Evolutionary conservation across 2,329 filamentous ascomycete genomes (phyloP).

Genomic region (Exophiala spinifera): DNA sequence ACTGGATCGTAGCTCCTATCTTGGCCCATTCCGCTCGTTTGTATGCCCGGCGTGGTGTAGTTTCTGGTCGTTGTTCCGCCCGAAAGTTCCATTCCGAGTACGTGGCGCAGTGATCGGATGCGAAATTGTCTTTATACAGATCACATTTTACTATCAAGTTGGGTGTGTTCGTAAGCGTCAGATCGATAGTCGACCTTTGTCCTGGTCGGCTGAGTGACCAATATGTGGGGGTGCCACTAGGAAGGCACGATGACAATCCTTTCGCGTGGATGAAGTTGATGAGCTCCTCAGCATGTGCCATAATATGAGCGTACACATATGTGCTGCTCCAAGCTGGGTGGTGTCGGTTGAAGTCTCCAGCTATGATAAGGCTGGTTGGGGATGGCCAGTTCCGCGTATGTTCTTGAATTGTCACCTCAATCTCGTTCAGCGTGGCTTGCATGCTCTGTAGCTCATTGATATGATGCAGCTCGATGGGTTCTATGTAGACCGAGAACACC

Average conservation of each 20-base stretch:
- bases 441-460: constrained; percentile 6
- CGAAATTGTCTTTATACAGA: background rate
- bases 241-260: background rate
- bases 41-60: background rate
- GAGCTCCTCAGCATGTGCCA: background rate
- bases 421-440: constrained; percentile 5
- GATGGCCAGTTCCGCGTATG: constrained; percentile 25
- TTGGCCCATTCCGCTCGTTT: constrained; percentile 14
- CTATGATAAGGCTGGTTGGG: background rate
- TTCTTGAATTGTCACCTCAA: constrained; percentile 18
- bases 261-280: background rate
- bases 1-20: constrained; percentile 9
- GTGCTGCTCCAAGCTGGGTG: background rate
- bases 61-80: background rate
- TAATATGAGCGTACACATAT: background rate
- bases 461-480: background rate
- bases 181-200: background rate
- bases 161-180: background rate
- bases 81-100: background rate
- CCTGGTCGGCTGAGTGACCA: background rate
- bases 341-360: background rate
- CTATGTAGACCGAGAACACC: constrained; percentile 27
- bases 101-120: background rate
- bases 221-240: background rate
- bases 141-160: background rate